Base-by-base conservation (phyloP, 371 early-diverging fungal genomes). In the Mortierella sp. region DNA sequence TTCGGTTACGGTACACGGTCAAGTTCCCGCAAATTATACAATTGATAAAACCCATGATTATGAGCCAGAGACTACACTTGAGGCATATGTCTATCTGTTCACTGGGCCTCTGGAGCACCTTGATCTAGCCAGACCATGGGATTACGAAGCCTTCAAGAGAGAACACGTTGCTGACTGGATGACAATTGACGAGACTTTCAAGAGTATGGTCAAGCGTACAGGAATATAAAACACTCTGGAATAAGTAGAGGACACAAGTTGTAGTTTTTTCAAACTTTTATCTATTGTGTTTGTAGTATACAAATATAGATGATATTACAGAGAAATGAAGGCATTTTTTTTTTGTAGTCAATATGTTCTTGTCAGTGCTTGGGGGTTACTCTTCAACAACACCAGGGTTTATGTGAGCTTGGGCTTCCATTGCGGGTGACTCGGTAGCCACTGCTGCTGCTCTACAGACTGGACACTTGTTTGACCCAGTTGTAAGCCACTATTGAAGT, bases 391-490 rank as follows among this genome's bases (percentile, higher is more conserved):
- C 12, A 7, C 55, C 34, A 10, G 66, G 34, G 37, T n/a, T 37
- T 12, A 70, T 53, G 12, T 42, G 63, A 59, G 66, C 66, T 57
- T 63, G 71, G 1, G 70, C 66, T 9, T 62, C 70, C 12, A 22
- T 43, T 7, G 61, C 34, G 15, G 70, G 56, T 2, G 75, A 19
- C 29, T 79, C 80, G 0, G 55, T 49, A 3, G 61, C 68, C 13
- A 80, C 81, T 17, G 81, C 81, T 15, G 81, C 75, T 26, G 81
- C 64, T 43, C 86, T 69, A 56, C 85, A 85, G 64, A 88, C 83
- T 19, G 86, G 85, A 51, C 85, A 86, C 45, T 83, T 85, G 77
- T 86, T 84, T n/a, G 83, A 76, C 1, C 86, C 86, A 2, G 83
- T 77, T 49, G 84, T 84, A 28, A 85, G 73, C 86, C 86, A 85